Conservation (phyloP, 371 early-diverging fungal species). For the Mortierella sp. region DNA sequence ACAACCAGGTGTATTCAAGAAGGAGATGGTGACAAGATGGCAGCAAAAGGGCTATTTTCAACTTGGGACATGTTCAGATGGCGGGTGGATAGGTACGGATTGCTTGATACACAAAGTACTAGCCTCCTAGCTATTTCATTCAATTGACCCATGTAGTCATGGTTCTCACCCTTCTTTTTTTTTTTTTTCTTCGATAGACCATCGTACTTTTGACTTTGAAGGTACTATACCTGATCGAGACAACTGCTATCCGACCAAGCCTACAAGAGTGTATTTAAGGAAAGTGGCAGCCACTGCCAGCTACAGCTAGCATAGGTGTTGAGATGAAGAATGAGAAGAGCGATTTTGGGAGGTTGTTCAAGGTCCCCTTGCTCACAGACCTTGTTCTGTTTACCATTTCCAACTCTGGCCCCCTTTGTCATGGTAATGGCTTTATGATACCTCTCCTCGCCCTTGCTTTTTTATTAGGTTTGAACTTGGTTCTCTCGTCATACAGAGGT, state of each 20-base stretch:
- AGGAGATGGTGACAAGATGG: too few relatives aligned
- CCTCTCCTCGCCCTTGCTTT: not conserved
- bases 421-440: not conserved
- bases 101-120: too few relatives aligned
- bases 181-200: not conserved
- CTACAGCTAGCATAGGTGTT: too few relatives aligned
- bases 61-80: too few relatives aligned
- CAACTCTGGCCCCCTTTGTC: not conserved
- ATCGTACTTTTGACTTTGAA: not conserved
- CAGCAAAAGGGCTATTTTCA: too few relatives aligned
- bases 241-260: not conserved
- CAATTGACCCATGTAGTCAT: too few relatives aligned
- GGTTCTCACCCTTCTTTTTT: slow-evolving; percentile 7
- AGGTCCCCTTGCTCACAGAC: slow-evolving; percentile 2
- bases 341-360: not conserved
- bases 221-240: not conserved
- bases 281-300: not conserved
- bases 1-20: not conserved
- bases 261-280: not conserved
- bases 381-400: not conserved
- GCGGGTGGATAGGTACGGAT: too few relatives aligned
- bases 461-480: slow-evolving; percentile 6
- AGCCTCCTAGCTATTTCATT: not conserved
- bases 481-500: not conserved
- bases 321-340: too few relatives aligned